Base-by-base conservation (phyloP, 225 moss, liverwort and hornwort genomes). In the Bryum argenteum region DNA sequence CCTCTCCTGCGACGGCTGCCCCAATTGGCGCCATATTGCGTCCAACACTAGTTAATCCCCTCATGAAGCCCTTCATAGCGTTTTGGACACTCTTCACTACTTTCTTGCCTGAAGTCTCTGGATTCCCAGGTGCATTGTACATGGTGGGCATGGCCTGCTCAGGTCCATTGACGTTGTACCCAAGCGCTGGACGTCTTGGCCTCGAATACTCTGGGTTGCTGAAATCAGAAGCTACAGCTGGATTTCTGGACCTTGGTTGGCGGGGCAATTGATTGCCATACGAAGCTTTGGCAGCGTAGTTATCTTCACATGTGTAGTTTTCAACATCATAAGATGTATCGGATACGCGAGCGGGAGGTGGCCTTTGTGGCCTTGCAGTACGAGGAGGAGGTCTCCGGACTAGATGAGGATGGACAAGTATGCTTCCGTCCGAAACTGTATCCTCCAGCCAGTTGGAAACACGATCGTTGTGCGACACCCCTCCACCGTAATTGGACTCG, bases 11-110 rank as follows among this genome's bases (percentile, higher is more conserved):
- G 70, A 71, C 40, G 43, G 75, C 71, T 19, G 71, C 66, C 10
- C 66, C 61, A 14, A 70, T 43, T 2, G 79, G 79, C 16, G 38
- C n/a, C 11, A 69, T 19, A 3, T 21, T 79, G 17, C 57, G 58
- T 23, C 64, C 74, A 33, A 70, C 75, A 70, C 1, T 70, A 9
- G 65, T 2, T 37, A 80, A 8, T 37, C 69, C 58, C 26, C 1
- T 80, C 71, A 54, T 65, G 26, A 80, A 65, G 43, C 65, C 70
- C 54, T 24, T 71, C 40, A 61, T 40, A 23, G 66, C 70, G 24
- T 71, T 75, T 16, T 65, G 48, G n/a, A 80, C 9, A 41, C 45
- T 60, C 65, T 20, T 71, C 75, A 21, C 14, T 6, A 43, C 41
- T 64, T 65, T 79, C 10, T 70, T 70, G 53, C 60, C 26, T 54